These are phyloP conservation scores for Purpureocillium lavendulum DNA, from an alignment of 2,329 filamentous ascomycete species.

Conservation along the genomic window DNA sequence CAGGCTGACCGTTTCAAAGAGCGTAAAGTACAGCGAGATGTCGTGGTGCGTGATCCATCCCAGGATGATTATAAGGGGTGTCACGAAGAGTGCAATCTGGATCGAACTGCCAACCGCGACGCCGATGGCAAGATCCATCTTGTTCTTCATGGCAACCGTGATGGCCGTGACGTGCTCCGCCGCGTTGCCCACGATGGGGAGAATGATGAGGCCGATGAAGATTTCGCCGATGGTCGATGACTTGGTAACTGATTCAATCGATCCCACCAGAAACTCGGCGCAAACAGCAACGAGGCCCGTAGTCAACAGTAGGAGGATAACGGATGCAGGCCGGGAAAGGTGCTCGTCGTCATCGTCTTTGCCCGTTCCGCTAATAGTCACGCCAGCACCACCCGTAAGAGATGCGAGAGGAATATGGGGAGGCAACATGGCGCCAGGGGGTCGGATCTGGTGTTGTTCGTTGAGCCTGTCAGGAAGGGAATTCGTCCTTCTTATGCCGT, in stretches of 20 bases:
- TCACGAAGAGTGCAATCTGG: constrained; percentile 65
- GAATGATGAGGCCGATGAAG: constrained; percentile 64
- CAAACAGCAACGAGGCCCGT: constrained; percentile 60
- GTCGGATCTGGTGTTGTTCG: constrained; percentile 28
- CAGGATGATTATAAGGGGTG: constrained; percentile 60
- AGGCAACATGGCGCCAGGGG: constrained; percentile 42
- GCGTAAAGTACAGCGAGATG: constrained; percentile 79
- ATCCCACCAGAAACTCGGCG: constrained; percentile 62
- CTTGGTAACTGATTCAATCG: constrained; percentile 54
- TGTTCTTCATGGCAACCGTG: constrained; percentile 64
- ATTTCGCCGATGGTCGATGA: constrained; percentile 51
- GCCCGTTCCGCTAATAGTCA: constrained; percentile 18
- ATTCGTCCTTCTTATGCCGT: constrained; percentile 63
- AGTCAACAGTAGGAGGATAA: constrained; percentile 54
- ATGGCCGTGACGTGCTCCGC: constrained; percentile 67
- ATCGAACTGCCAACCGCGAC: constrained; percentile 65
- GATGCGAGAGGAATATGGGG: constrained; percentile 33
- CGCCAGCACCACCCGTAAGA: constrained; percentile 19
- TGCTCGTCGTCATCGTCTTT: constrained; percentile 36
- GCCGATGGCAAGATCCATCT: constrained; percentile 68
- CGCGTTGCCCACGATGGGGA: constrained; percentile 66
- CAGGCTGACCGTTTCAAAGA: constrained; percentile 81
- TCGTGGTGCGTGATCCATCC: constrained; percentile 61
- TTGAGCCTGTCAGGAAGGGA: constrained; percentile 65
- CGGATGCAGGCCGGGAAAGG: constrained; percentile 45